Percentiles rank a stretch among this genome's conserved stretches.
phyloP scores from a whole-genome alignment of 208 protist species.

The Vickermania ingenoplastis region DNA sequence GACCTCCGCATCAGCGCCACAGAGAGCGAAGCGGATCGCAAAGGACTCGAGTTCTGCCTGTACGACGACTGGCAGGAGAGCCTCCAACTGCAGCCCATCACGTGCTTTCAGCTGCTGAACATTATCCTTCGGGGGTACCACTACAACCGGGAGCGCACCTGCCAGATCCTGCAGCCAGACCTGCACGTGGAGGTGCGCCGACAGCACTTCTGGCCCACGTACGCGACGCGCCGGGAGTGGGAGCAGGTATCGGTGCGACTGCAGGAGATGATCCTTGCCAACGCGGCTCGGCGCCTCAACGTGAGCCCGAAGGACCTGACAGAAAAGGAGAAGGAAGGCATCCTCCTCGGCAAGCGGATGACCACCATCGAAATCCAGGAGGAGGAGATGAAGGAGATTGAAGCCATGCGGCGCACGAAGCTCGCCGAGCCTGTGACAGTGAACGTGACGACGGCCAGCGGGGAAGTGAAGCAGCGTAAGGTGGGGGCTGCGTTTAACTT shows the following conservation, averaged over 20 bases:
- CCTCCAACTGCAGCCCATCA: conserved; percentile 95
- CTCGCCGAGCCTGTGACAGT: conserved; percentile 53
- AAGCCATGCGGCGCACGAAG: conserved; percentile 90
- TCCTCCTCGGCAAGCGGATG: conserved; percentile 99
- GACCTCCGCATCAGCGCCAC: conserved; percentile 99
- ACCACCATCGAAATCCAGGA: conserved; percentile 96
- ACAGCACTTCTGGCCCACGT: conserved; percentile 99
- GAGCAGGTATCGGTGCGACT: conserved; percentile 96
- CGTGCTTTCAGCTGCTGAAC: conserved; percentile 99
- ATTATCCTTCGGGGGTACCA: conserved; percentile 98
- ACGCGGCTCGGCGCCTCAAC: conserved; percentile 99
- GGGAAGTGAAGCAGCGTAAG: conserved; percentile 69
- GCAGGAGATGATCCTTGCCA: conserved; percentile 99
- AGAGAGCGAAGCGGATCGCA: conserved; percentile 77
- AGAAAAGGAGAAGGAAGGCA: conserved; percentile 99
- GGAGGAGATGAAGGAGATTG: conserved; percentile 98
- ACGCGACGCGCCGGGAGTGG: conserved; percentile 98
- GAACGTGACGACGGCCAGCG: conserved; percentile 40
- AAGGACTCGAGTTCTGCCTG: conserved; percentile 98
- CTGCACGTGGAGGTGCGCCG: conserved; percentile 93
- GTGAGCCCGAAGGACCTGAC: conserved; percentile 99
- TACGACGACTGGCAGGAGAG: conserved; percentile 99
- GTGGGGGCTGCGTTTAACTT: conserved; percentile 82
- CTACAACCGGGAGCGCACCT: conserved; percentile 95
- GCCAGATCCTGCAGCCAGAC: conserved; percentile 96